These are phyloP conservation scores for Saccharomycopsis fibuligera DNA, from an alignment of 805 yeast species.

Conservation along the genomic window DNA sequence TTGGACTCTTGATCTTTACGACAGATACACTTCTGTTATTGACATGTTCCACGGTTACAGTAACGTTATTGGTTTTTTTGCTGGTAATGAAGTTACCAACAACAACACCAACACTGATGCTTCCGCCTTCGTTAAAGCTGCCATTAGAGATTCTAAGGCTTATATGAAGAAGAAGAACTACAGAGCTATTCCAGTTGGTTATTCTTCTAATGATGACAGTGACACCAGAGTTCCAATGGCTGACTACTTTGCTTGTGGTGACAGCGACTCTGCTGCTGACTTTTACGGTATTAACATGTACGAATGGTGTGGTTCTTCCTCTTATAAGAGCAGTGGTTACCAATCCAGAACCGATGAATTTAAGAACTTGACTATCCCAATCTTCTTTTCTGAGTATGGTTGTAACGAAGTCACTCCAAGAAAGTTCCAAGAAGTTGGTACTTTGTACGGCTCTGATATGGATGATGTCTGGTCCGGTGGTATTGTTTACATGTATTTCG, in stretches of 20 bases:
- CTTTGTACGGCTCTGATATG: conserved; percentile 61
- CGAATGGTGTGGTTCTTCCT: conserved; percentile 76
- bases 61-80: conserved; percentile 89
- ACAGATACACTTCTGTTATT: conserved; percentile 75
- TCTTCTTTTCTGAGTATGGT: conserved; percentile 80
- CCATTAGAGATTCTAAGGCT: conserved; percentile 79
- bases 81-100: conserved; percentile 95
- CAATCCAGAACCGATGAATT: conserved; percentile 57
- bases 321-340: conserved; percentile 59
- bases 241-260: conserved; percentile 81
- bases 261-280: conserved; percentile 51
- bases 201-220: conserved; percentile 84
- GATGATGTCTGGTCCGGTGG: conserved; percentile 88
- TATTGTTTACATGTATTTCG: conserved; percentile 79
- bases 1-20: conserved; percentile 68
- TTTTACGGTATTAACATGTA: conserved; percentile 87
- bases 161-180: conserved; percentile 63
- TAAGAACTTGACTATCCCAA: conserved; percentile 59
- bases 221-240: conserved; percentile 76
- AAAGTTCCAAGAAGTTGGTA: conserved; percentile 62
- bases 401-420: conserved; percentile 68
- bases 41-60: conserved; percentile 72
- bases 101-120: conserved; percentile 77
- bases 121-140: conserved; percentile 93
- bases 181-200: conserved; percentile 87